Percentiles rank a stretch among this genome's conserved stretches.
Conservation (phyloP, 441 rosid species). For the Biscutella laevigata region DNA sequence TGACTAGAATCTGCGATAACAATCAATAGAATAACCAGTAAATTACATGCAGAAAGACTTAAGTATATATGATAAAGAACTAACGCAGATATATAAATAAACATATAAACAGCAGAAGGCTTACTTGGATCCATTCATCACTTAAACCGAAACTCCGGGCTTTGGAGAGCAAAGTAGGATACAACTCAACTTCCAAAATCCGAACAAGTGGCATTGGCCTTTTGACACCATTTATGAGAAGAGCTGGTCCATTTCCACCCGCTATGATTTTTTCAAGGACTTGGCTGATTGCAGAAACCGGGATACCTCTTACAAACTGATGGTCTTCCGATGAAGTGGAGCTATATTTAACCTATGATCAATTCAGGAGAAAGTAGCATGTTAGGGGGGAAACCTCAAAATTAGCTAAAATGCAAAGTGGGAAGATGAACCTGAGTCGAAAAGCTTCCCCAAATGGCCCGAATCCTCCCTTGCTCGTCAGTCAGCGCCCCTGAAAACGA, state of each 20-base stretch:
- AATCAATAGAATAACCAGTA: background rate
- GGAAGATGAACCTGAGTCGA: constrained; percentile 63
- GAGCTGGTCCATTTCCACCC: constrained; percentile 65
- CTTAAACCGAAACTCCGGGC: constrained; percentile 87
- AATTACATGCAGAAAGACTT: background rate
- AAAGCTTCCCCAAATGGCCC: constrained; percentile 97
- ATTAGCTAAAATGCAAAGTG: constrained; percentile 1
- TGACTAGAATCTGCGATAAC: constrained; percentile 61
- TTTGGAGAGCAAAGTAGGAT: constrained; percentile 82
- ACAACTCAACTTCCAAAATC: constrained; percentile 82
- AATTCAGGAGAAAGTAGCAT: constrained; percentile 11
- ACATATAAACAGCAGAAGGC: constrained; percentile 14
- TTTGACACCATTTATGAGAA: constrained; percentile 77
- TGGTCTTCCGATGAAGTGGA: constrained; percentile 72
- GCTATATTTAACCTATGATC: constrained; percentile 63
- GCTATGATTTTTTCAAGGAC: constrained; percentile 63
- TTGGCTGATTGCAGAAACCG: constrained; percentile 64
- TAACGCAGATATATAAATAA: background rate
- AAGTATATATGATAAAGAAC: background rate
- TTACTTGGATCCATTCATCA: constrained; percentile 87
- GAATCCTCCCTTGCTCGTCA: constrained; percentile 82
- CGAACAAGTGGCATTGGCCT: constrained; percentile 86
- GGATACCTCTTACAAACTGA: constrained; percentile 89
- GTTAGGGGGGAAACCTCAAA: background rate
- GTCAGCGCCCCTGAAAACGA: constrained; percentile 84